These are phyloP conservation scores for Didymellaceae sp. DNA, from an alignment of 2,329 filamentous ascomycete species.

Conservation along the genomic window DNA sequence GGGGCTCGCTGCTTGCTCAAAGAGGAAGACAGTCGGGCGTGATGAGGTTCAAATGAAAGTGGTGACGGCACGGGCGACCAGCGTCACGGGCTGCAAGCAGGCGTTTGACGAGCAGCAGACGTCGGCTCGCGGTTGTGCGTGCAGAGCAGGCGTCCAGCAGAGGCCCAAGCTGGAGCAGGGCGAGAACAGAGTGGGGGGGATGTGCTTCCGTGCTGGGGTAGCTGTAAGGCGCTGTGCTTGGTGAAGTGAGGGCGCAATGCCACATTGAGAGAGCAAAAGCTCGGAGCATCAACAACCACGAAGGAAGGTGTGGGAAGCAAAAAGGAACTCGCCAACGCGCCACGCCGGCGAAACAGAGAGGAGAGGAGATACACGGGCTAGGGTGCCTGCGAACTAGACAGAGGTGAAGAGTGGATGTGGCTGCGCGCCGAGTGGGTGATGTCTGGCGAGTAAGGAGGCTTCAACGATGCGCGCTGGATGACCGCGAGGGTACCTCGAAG, in stretches of 20 bases:
- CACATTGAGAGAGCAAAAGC: slow-evolving; percentile 39
- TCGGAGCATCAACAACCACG: slow-evolving; percentile 20
- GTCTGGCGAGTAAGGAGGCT: slow-evolving; percentile 33
- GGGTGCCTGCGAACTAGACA: slow-evolving; percentile 28
- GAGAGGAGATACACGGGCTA: slow-evolving; percentile 36
- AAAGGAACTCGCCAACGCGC: slow-evolving; percentile 40
- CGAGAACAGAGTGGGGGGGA: slow-evolving; percentile 32
- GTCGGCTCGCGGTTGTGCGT: slow-evolving; percentile 29
- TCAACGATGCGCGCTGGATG: slow-evolving; percentile 22
- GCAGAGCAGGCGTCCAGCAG: slow-evolving; percentile 33
- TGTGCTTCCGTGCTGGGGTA: slow-evolving; percentile 28
- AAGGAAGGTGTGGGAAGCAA: slow-evolving; percentile 30
- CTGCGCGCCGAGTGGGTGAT: slow-evolving; percentile 38
- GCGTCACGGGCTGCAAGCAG: slow-evolving; percentile 31
- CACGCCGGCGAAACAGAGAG: slow-evolving; percentile 43
- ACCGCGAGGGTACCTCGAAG: slow-evolving; percentile 33
- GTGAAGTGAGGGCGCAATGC: slow-evolving; percentile 35
- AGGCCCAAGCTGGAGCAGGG: slow-evolving; percentile 28
- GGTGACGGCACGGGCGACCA: slow-evolving; percentile 21
- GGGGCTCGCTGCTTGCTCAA: slow-evolving; percentile 34
- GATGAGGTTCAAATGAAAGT: slow-evolving; percentile 16
- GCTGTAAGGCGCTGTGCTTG: slow-evolving; percentile 26
- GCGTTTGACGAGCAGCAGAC: slow-evolving; percentile 19
- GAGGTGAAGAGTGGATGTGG: slow-evolving; percentile 44
- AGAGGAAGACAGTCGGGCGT: slow-evolving; percentile 26